Percentiles rank a stretch among this genome's conserved stretches.
Conservation (phyloP, 2,329 filamentous ascomycete genomes). For the Colletotrichum sp. region DNA sequence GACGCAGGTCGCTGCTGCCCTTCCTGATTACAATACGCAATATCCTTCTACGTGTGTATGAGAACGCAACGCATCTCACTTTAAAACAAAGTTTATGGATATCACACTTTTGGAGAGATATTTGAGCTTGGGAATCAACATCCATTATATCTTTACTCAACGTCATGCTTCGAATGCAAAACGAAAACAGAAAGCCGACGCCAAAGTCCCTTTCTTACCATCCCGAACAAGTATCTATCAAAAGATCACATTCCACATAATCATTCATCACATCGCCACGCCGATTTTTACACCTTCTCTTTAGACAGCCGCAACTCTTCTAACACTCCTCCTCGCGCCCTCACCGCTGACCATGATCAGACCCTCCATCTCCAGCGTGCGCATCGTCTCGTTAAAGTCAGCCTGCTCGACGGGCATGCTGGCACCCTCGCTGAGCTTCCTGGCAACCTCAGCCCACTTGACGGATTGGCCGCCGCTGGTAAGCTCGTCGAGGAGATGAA, state of each 20-base stretch:
- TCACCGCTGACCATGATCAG: slow-evolving; percentile 82
- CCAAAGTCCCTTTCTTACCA: slow-evolving; percentile 37
- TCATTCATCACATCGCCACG: background rate
- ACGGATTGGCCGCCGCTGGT: slow-evolving; percentile 70
- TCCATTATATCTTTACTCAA: background rate
- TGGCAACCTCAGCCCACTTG: slow-evolving; percentile 79
- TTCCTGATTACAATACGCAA: background rate
- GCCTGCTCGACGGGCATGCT: slow-evolving; percentile 74
- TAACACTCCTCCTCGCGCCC: slow-evolving; percentile 80
- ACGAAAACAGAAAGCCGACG: background rate
- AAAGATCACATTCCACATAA: slow-evolving; percentile 12
- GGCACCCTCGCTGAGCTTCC: slow-evolving; percentile 73
- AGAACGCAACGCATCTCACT: background rate
- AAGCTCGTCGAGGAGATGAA: slow-evolving; percentile 81
- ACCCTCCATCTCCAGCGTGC: slow-evolving; percentile 84
- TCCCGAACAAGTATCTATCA: slow-evolving; percentile 43
- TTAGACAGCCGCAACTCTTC: slow-evolving; percentile 69
- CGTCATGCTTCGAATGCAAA: background rate
- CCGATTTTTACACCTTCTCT: slow-evolving; percentile 11
- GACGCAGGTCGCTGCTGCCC: background rate
- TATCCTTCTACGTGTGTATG: background rate
- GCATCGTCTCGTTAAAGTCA: slow-evolving; percentile 85
- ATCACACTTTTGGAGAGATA: background rate
- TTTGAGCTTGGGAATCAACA: background rate
- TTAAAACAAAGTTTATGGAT: background rate